Evolutionary conservation across 2,329 filamentous ascomycete species (phyloP), one percentile per base, ranked within the genome.

Genomic region (Microsporum canis): DNA sequence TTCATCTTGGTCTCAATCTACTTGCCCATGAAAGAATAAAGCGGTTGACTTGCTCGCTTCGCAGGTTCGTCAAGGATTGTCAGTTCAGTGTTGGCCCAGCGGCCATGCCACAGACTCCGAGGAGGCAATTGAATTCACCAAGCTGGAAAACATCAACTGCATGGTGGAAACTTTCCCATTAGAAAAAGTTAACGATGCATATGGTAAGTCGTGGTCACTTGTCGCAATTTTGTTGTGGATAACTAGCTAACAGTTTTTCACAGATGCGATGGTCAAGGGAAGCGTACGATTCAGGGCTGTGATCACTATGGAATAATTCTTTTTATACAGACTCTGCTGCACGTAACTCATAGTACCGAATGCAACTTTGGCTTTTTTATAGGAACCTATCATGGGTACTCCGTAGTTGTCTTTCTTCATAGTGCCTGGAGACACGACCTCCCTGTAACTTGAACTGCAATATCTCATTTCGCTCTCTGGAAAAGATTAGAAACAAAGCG

Each of bases 151-250:
- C 5, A 74, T 82, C 60, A 74, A 81, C 38, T 82, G 79, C 66
- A 72, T 81, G 77, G 69, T 82, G 39, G 78, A 82, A 70, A 78
- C 75, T 65, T 83, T 81, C 65, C 77, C 78, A 3, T 71, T 82
- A 17, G 76, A 78, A 31, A 74, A 80, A 69, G 79, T 72, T 29
- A 76, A 77, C 66, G 77, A 79, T 61, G 80, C 80, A 4, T 60
- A 78, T 67, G 72, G 78, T 63, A 73, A 78, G 59, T 12, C 10
- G 5, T 31, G 7, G 33, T 8, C 41, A 17, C n/a, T 10, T 10
- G 31, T 23, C 36, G 10, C 34, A 14, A 12, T 8, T 12, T 33
- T 3, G 23, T 45, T 36, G 51, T 17, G 10, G 27, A 17, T 49
- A 7, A 5, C 5, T 56, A 34, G n/a, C 56, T 36, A 57, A 39